phyloP scores from a whole-genome alignment of 2,329 filamentous ascomycete species.

The Chaetomiaceae sp. region DNA sequence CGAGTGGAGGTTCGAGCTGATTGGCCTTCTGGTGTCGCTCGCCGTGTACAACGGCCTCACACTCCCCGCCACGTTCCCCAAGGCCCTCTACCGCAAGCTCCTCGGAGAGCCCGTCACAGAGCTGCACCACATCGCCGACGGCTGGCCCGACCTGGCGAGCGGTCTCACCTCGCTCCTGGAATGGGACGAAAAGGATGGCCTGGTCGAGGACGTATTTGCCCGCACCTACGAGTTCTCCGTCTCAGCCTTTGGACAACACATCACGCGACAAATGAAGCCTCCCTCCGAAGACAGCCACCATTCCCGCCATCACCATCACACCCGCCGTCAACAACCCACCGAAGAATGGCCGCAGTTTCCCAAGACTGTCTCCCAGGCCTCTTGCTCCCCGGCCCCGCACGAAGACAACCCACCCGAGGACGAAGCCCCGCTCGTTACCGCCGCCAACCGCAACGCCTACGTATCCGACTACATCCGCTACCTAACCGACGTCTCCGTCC shows the following conservation, averaged over 20 bases:
- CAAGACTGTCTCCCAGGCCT: slow-evolving; percentile 14
- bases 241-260: slow-evolving; percentile 50
- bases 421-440: slow-evolving; percentile 71
- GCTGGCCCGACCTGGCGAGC: slow-evolving; percentile 77
- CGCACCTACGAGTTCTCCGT: slow-evolving; percentile 83
- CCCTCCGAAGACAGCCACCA: not conserved
- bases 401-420: slow-evolving; percentile 36
- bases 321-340: not conserved
- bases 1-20: slow-evolving; percentile 82
- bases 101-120: slow-evolving; percentile 64
- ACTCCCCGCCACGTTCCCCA: slow-evolving; percentile 82
- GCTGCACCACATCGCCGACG: slow-evolving; percentile 74
- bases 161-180: slow-evolving; percentile 68
- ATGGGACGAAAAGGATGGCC: slow-evolving; percentile 70
- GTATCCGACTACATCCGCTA: slow-evolving; percentile 81
- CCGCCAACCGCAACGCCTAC: slow-evolving; percentile 71
- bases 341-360: slow-evolving; percentile 26
- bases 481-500: slow-evolving; percentile 72
- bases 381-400: slow-evolving; percentile 27
- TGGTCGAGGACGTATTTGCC: slow-evolving; percentile 76
- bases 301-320: not conserved
- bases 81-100: slow-evolving; percentile 76
- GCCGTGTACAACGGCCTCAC: slow-evolving; percentile 93
- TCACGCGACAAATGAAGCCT: slow-evolving; percentile 53
- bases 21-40: slow-evolving; percentile 82